Conservation (phyloP, 257 asterid species). For the Petunia secreta region DNA sequence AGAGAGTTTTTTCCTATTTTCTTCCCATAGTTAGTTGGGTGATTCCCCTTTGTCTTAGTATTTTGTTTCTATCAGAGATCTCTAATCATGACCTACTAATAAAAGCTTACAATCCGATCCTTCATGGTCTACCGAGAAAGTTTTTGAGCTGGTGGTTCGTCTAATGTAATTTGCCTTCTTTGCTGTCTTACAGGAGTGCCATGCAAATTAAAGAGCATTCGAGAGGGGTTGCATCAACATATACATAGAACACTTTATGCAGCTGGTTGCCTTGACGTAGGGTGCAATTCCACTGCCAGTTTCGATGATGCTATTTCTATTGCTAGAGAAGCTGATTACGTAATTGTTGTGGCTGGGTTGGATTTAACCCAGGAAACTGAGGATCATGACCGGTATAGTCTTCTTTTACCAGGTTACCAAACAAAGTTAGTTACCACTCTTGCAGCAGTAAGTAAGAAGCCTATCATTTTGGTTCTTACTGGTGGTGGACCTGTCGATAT, state of each 20-base stretch:
- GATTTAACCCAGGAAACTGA: constrained; percentile 89
- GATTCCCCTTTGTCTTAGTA: not conserved
- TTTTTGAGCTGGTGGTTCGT: not conserved
- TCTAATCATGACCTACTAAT: not conserved
- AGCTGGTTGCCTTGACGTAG: constrained; percentile 67
- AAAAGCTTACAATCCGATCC: not conserved
- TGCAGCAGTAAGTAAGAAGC: constrained; percentile 68
- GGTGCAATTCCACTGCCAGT: constrained; percentile 66
- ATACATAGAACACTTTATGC: constrained; percentile 58
- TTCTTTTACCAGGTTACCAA: constrained; percentile 91
- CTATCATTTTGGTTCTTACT: constrained; percentile 71
- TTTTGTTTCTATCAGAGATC: not conserved
- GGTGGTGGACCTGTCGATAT: constrained; percentile 94
- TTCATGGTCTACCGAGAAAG: not conserved
- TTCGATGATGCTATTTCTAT: constrained; percentile 61
- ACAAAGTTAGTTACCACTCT: constrained; percentile 54
- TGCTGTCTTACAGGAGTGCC: constrained; percentile 59
- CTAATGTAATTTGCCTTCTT: not conserved
- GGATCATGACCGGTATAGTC: constrained; percentile 86
- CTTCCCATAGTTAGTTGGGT: not conserved
- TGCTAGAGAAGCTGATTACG: constrained; percentile 67
- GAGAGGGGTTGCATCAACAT: constrained; percentile 53
- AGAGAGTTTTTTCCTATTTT: not conserved
- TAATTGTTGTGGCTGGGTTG: constrained; percentile 73
- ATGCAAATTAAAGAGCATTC: constrained; percentile 68